Percentiles rank a stretch among this genome's conserved stretches.
These are phyloP conservation scores for Diaporthe amygdali DNA, from an alignment of 2,329 filamentous ascomycete species.

Conservation along the genomic window DNA sequence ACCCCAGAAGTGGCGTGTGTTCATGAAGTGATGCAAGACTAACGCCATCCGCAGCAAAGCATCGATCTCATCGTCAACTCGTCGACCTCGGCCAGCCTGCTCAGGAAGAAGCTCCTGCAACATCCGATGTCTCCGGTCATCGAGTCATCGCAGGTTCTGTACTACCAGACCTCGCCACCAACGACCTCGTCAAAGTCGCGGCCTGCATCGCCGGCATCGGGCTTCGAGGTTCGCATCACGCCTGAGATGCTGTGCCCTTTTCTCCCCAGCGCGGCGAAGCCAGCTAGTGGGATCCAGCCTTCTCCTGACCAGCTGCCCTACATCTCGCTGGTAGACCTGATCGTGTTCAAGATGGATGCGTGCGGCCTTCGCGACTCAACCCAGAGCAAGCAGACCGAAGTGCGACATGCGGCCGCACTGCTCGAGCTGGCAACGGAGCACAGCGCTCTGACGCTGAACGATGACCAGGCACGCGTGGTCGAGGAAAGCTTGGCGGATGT, in stretches of 20 bases:
- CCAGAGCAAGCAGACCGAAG: conserved; percentile 24
- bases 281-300: conserved; percentile 16
- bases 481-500: conserved; percentile 23
- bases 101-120: conserved; percentile 25
- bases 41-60: conserved; percentile 9
- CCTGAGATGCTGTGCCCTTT: conserved; percentile 26
- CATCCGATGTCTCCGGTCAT: conserved; percentile 23
- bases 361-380: conserved; percentile 23
- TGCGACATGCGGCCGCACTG: conserved; percentile 19
- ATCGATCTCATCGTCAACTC: conserved; percentile 26
- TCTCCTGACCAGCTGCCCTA: conserved; percentile 18
- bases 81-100: conserved; percentile 21
- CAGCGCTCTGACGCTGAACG: conserved; percentile 25
- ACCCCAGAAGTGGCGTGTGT: background rate
- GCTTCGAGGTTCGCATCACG: conserved; percentile 25
- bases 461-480: conserved; percentile 17
- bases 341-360: conserved; percentile 26
- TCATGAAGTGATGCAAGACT: background rate
- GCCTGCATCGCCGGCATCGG: background rate
- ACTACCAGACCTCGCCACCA: conserved; percentile 24
- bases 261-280: conserved; percentile 22
- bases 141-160: conserved; percentile 20
- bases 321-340: conserved; percentile 21
- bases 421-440: conserved; percentile 24
- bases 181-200: background rate